Percentiles rank a stretch among this genome's conserved stretches.
phyloP scores from a whole-genome alignment of 1,284 basidiomycete species.

The Gastroboletus turbinatus region DNA sequence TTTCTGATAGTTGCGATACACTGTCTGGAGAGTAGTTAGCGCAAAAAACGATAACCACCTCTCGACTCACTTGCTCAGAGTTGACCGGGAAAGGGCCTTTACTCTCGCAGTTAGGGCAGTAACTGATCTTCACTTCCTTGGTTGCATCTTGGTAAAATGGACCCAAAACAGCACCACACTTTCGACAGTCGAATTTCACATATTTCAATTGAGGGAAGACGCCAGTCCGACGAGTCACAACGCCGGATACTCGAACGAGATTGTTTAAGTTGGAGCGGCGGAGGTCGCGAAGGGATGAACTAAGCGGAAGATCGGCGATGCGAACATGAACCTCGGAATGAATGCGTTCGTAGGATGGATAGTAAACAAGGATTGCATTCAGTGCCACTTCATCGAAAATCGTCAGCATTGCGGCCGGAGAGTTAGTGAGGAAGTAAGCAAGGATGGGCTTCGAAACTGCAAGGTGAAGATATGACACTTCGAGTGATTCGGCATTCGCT shows the following conservation, averaged over 20 bases:
- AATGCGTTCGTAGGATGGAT: constrained; percentile 94
- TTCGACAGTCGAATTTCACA: constrained; percentile 97
- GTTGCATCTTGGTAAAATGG: constrained; percentile 98
- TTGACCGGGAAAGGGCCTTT: constrained; percentile 97
- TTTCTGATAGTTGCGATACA: constrained; percentile 99
- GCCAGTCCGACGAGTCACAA: constrained; percentile 95
- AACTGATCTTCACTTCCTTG: constrained; percentile 92
- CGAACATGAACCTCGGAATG: constrained; percentile 98
- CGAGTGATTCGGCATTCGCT: constrained; percentile 97
- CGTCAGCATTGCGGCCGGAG: constrained; percentile 87
- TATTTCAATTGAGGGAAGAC: constrained; percentile 99
- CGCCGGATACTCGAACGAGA: constrained; percentile 92
- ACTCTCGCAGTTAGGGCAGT: constrained; percentile 91
- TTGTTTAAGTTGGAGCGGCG: constrained; percentile 92
- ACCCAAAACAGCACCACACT: constrained; percentile 89
- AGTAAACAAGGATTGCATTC: constrained; percentile 92
- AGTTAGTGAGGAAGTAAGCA: constrained; percentile 96
- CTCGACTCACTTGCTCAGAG: constrained; percentile 76
- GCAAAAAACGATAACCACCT: not conserved
- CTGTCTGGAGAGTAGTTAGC: constrained; percentile 61
- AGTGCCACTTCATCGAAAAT: constrained; percentile 97
- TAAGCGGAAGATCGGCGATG: constrained; percentile 90
- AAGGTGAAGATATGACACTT: constrained; percentile 94
- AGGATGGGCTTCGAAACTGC: constrained; percentile 90
- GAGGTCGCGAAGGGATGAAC: constrained; percentile 88